Base-by-base conservation (phyloP, 768 basidiomycete genomes). In the Pholiota molesta region DNA sequence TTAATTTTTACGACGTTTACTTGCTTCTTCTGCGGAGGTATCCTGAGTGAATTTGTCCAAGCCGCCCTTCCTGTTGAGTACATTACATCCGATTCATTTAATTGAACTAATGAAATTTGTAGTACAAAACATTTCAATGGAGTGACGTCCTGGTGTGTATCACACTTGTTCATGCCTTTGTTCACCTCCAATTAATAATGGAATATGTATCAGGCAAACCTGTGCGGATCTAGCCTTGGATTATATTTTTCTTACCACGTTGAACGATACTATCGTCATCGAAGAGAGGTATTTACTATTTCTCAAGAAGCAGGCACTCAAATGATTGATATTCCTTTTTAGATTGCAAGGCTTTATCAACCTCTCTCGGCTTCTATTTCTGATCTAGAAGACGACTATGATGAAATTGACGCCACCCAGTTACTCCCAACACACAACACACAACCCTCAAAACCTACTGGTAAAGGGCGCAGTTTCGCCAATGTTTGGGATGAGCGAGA, bases 21-120 rank as follows among this genome's bases (percentile, higher is more conserved):
- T 5, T 95, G 93, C 67, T 86, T 91, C 75, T 83, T 94, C 68
- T 85, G 90, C 63, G 93, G 93, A 11, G 92, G 91, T 1, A 80
- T 95, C 57, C 69, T 94, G 26, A 93, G 90, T 72, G 93, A 95
- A 74, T 73, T 94, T 62, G 89, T 95, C 1, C 92, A 94, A 71
- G 87, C 90, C 4, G 68, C 89, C 69, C 77, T 95, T 56, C 92
- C 93, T 57, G 93, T 81, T 86, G 79, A 74, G 74, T 71, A 21
- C 52, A 53, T 55, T 52, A 33, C 10, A 35, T 11, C 47, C 23
- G 29, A 17, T 29, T 44, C 37, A 9, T 26, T 37, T 26, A 21
- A 33, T 5, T 7, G 28, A 28, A 28, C 57, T 45, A 21, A 40
- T 35, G 19, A 35, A 21, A 57, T 19, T 66, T 28, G 14, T 47